Base-by-base conservation (phyloP, 192 early-diverging fungal species). In the Coemansia sp. region DNA sequence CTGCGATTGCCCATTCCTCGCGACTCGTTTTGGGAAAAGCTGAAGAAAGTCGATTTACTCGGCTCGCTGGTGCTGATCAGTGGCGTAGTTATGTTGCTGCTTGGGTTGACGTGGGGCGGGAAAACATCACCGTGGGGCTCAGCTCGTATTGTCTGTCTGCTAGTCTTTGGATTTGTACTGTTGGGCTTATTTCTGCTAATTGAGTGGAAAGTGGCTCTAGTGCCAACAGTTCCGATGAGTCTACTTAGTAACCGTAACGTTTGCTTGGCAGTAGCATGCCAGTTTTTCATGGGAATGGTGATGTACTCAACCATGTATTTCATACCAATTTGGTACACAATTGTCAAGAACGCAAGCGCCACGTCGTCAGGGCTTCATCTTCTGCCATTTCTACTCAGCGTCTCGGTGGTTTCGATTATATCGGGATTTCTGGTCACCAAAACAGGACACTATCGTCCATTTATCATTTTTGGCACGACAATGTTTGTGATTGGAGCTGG, bases 41-140 rank as follows among this genome's bases (percentile, higher is more conserved):
- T 91, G 19, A 84, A 82, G 57, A 71, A 80, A 23, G 72, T 92
- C 33, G 91, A 92, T 59, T 86, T 78, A 51, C 8, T 84, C 0
- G 91, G 91, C 11, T 82, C 86, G 0, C 23, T 84, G 6, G 60
- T 89, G 5, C 72, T 87, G 2, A 66, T 89, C 31, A 67, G 63
- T 24, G 55, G 78, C 33, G 72, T 90, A 0, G 75, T 86, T 8
- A 70, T 78, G 61, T 59, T 92, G 9, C 63, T 91, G 0, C 51
- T 91, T 57, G 86, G 81, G n/a, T 53, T 89, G 11, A 86, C 64
- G 36, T 90, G 85, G 85, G 91, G 89, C 11, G 88, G 88, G 33
- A 68, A 66, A 46, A 71, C 75, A 32, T 90, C 86, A 52, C 73
- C 82, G 2, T 92, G 91, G 91, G 66, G 63, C 11, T 72, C 74